Conservation (phyloP, 2,329 filamentous ascomycete genomes). For the Mollisiaceae sp. region DNA sequence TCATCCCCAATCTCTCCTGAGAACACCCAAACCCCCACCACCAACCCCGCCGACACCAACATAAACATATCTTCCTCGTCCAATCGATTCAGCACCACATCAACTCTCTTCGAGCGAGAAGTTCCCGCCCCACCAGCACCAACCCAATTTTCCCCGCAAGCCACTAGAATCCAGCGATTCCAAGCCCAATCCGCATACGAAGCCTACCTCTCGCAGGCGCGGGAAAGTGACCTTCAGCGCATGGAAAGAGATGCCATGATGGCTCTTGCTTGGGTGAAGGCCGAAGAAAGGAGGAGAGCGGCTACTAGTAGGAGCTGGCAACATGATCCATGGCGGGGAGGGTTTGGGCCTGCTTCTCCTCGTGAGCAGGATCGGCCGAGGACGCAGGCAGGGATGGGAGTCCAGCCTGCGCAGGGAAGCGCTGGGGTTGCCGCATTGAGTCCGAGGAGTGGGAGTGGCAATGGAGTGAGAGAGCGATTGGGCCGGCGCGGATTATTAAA, state of each 20-base stretch:
- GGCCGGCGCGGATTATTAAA: neutral
- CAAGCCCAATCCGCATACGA: neutral
- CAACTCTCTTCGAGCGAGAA: neutral
- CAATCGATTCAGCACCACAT: conserved; percentile 3
- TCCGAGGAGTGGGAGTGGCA: neutral
- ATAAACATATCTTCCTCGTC: neutral
- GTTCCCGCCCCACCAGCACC: neutral
- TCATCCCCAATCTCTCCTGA: neutral
- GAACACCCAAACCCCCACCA: neutral
- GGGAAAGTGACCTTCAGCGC: conserved; percentile 12
- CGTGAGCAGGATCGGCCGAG: neutral
- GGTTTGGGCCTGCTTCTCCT: conserved; percentile 23
- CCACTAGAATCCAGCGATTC: neutral
- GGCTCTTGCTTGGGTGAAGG: conserved; percentile 23
- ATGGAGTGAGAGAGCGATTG: neutral
- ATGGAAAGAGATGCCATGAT: conserved; percentile 19
- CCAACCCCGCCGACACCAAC: neutral
- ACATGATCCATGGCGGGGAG: conserved; percentile 32
- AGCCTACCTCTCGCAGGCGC: conserved; percentile 20
- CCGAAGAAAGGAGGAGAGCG: conserved; percentile 18
- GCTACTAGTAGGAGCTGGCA: conserved; percentile 17
- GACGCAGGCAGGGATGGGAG: neutral
- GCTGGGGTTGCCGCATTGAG: neutral
- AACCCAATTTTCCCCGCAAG: neutral
- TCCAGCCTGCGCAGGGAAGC: neutral